Conservation (phyloP, 768 basidiomycete species). For the Dioszegia aurantiaca region DNA sequence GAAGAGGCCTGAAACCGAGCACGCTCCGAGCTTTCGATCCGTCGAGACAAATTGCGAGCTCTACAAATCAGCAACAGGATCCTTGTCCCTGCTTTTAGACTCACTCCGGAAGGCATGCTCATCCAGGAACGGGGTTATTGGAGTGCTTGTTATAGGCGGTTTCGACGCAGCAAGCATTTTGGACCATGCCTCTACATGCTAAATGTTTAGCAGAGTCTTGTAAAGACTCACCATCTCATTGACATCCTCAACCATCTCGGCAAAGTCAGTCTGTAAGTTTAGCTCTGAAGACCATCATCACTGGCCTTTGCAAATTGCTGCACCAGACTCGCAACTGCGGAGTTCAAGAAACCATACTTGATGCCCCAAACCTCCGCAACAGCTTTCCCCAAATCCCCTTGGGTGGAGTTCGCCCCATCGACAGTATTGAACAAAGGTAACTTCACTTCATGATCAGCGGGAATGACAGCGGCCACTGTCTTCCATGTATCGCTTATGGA, state of each 20-base stretch:
- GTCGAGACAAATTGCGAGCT: conserved; percentile 44
- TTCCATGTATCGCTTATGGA: conserved; percentile 36
- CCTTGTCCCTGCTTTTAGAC: conserved; percentile 17
- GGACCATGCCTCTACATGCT: conserved; percentile 49
- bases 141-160: conserved; percentile 42
- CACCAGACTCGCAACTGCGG: conserved; percentile 39
- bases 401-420: conserved; percentile 44
- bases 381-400: conserved; percentile 43
- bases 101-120: conserved; percentile 48
- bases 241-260: conserved; percentile 48
- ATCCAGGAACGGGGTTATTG: conserved; percentile 46
- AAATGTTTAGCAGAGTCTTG: background rate
- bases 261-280: conserved; percentile 35
- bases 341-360: conserved; percentile 48
- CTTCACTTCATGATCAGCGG: conserved; percentile 26
- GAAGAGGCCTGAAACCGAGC: conserved; percentile 34
- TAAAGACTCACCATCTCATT: conserved; percentile 46
- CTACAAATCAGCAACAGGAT: background rate
- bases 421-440: conserved; percentile 49
- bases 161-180: conserved; percentile 44
- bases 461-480: conserved; percentile 30
- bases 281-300: conserved; percentile 8
- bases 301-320: conserved; percentile 49
- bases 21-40: conserved; percentile 37
- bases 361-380: conserved; percentile 44